These are phyloP conservation scores for Kockiozyma suomiensis DNA, from an alignment of 805 yeast genomes.

Conservation along the genomic window DNA sequence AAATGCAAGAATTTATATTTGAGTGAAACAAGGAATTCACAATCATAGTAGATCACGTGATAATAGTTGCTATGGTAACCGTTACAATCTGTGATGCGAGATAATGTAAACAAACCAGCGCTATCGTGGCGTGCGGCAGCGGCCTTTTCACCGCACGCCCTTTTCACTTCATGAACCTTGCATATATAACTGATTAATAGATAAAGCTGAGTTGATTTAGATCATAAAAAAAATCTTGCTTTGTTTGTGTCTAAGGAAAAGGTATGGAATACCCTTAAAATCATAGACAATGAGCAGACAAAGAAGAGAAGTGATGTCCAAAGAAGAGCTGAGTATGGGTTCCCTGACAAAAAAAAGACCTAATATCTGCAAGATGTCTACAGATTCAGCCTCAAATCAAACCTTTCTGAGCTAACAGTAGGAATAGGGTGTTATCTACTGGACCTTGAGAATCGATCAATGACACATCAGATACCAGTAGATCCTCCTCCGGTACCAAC, in stretches of 20 bases:
- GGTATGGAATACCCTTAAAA: not conserved
- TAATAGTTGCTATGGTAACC: constrained; percentile 1
- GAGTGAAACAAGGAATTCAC: too few species aligned
- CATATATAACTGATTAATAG: not conserved
- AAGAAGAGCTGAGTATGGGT: constrained; percentile 27
- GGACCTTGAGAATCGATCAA: constrained; percentile 20
- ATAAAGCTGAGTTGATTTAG: not conserved
- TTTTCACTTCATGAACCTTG: not conserved
- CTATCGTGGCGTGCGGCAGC: not conserved
- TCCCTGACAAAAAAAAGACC: not conserved
- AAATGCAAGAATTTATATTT: not conserved
- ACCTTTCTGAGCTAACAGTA: not conserved
- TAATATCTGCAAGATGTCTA: not conserved
- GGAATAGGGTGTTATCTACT: constrained; percentile 19
- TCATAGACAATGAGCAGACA: constrained; percentile 4
- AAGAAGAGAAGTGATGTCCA: constrained; percentile 20
- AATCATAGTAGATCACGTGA: not conserved
- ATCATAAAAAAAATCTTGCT: not conserved
- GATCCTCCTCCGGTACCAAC: not conserved
- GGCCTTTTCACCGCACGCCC: too few species aligned
- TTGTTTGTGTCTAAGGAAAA: not conserved
- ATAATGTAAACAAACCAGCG: not conserved
- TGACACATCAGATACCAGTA: not conserved
- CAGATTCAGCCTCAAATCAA: not conserved
- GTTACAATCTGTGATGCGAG: not conserved